Evolutionary conservation across 169 alveolate species (phyloP).

Genomic region (Plasmodium berghei): DNA sequence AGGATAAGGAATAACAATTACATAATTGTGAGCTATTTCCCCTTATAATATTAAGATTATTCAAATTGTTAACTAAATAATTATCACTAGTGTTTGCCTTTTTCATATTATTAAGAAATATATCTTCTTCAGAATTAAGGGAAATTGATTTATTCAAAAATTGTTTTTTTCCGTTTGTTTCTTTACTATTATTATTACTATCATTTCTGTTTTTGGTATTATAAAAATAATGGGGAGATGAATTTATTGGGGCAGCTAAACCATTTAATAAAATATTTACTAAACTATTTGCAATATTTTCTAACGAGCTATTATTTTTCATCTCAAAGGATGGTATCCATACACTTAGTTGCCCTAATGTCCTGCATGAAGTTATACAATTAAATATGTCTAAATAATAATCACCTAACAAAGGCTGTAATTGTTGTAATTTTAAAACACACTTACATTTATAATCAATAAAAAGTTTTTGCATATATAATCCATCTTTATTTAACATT

Average conservation of each 20-base stretch:
- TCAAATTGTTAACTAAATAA: constrained; percentile 48
- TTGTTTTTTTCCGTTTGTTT: background rate
- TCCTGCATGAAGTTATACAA: constrained; percentile 72
- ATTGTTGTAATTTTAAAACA: constrained; percentile 66
- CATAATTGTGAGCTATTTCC: constrained; percentile 51
- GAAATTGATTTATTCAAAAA: constrained; percentile 36
- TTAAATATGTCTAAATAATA: constrained; percentile 65
- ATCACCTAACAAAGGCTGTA: constrained; percentile 48
- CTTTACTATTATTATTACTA: no score
- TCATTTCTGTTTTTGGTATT: background rate
- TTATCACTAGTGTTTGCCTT: constrained; percentile 53
- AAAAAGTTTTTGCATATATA: constrained; percentile 67
- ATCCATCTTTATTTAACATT: constrained; percentile 47
- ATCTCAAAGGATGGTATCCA: constrained; percentile 68
- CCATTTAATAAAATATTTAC: constrained; percentile 60
- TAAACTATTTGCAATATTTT: constrained; percentile 57
- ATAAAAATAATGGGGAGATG: constrained; percentile 52
- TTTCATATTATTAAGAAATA: constrained; percentile 32
- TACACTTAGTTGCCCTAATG: constrained; percentile 73
- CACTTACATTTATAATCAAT: constrained; percentile 73
- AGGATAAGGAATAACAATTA: constrained; percentile 50
- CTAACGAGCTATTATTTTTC: constrained; percentile 39
- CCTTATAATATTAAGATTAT: constrained; percentile 45
- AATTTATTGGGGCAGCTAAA: constrained; percentile 70
- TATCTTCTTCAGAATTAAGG: constrained; percentile 60